Evolutionary conservation across 192 early-diverging fungal species (phyloP).

Genomic region (Geranomyces michiganensis): DNA sequence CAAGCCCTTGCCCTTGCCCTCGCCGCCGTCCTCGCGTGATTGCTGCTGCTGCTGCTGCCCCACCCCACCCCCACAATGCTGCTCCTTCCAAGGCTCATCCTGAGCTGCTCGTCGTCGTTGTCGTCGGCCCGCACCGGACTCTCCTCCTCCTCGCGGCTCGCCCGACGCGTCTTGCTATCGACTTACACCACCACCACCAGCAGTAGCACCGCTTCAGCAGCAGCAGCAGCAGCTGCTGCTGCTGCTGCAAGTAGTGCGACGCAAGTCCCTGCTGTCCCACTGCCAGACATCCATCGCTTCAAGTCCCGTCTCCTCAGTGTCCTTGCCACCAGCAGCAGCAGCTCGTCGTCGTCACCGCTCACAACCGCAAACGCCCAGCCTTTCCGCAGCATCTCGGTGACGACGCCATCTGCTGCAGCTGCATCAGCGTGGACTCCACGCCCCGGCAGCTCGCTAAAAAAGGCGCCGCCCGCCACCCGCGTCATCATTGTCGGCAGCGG

Average conservation of each 20-base stretch:
- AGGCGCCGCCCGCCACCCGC: constrained; percentile 29
- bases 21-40: too few species aligned
- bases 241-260: neutral
- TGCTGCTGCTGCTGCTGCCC: too few species aligned
- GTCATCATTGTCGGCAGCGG: constrained; percentile 95
- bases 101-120: too few species aligned
- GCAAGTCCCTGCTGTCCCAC: neutral
- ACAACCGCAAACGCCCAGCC: neutral
- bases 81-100: too few species aligned
- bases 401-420: neutral
- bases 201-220: neutral
- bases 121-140: too few species aligned
- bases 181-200: neutral
- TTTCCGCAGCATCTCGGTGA: neutral
- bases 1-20: too few species aligned
- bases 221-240: neutral
- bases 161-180: neutral
- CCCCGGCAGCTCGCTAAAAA: constrained; percentile 23
- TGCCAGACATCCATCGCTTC: neutral
- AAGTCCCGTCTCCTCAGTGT: constrained; percentile 9
- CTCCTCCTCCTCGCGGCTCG: neutral
- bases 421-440: constrained; percentile 19
- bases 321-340: neutral
- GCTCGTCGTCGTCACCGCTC: neutral
- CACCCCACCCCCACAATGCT: too few species aligned